Conservation (phyloP, 805 yeast genomes). For the Candida andamanensis region DNA sequence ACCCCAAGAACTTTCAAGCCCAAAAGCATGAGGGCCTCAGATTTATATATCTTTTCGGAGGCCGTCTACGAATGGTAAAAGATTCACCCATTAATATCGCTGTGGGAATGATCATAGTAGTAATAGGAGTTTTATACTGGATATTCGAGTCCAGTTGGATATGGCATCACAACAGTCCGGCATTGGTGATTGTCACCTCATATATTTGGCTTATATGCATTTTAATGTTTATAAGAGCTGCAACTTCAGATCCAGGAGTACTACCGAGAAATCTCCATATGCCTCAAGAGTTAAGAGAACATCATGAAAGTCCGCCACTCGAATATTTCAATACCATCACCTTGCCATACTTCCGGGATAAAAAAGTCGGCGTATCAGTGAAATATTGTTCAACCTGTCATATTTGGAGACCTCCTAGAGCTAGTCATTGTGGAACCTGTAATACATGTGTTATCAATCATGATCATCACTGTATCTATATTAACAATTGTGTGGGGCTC, state of each 20-base stretch:
- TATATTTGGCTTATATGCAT: constrained; percentile 55
- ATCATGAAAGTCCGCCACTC: constrained; percentile 48
- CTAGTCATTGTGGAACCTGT: constrained; percentile 65
- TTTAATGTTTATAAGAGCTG: constrained; percentile 46
- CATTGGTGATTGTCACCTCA: constrained; percentile 48
- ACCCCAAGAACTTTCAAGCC: constrained; percentile 34
- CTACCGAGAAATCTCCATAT: constrained; percentile 65
- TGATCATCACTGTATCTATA: constrained; percentile 72
- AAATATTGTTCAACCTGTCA: constrained; percentile 53
- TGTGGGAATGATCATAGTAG: constrained; percentile 27
- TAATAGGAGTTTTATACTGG: constrained; percentile 52
- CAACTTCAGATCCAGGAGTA: constrained; percentile 65
- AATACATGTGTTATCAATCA: constrained; percentile 56
- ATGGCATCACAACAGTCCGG: constrained; percentile 55
- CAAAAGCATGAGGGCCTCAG: constrained; percentile 23
- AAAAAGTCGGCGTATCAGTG: constrained; percentile 32
- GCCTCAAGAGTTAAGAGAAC: constrained; percentile 16
- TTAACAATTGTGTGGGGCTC: constrained; percentile 42
- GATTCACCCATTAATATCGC: constrained; percentile 36
- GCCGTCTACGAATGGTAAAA: constrained; percentile 47
- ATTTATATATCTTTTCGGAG: constrained; percentile 66
- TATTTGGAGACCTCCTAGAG: constrained; percentile 70
- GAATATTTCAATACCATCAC: constrained; percentile 51
- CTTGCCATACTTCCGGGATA: constrained; percentile 39
- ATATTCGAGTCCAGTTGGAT: constrained; percentile 43